Evolutionary conservation across 768 basidiomycete genomes (phyloP), one percentile per base, ranked within the genome.

Genomic region (Lactarius psammicola): DNA sequence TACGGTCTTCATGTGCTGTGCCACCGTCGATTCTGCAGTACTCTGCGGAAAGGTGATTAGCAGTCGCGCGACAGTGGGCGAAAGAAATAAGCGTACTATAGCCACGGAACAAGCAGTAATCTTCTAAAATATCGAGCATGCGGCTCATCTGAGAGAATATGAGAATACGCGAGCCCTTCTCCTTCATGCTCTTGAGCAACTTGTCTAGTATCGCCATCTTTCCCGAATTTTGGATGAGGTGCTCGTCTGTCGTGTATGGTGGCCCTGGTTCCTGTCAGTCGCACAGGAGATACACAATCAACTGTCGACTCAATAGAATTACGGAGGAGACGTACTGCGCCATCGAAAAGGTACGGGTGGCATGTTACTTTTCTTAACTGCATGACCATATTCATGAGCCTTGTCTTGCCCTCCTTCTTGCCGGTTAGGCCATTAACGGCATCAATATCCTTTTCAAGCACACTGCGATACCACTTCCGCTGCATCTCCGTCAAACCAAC

Each of bases 101-200:
- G 63, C 79, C 78, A 55, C 95, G 81, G 80, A 98, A 99, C 66
- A 96, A 80, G 76, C 95, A 98, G 76, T 95, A 98, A 74, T 98
- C 96, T 74, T 98, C 96, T 54, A 99, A 76, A 65, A 99, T 98
- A 76, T 99, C 97, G 57, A 98, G 82, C 64, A 98, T 92, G n/a
- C 97, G 89, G 77, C 93, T 95, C 97, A 99, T 98, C 76, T 98
- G 97, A 71, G 94, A 96, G 80, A 99, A 99, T 67, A 99, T 97
- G 70, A 98, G 85, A 3, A 95, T 92, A 9, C 96, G 86, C 3
- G 94, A 96, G n/a, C 94, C 95, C 75, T 95, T 95, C 28, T 78
- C 87, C 72, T 92, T 94, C 92, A 98, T 90, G 38, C 83, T 86
- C 63, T 81, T 80, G 23, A 98, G 85, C 0, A 99, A 81, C 76